Evolutionary conservation across 73 alveolate species (phyloP), one percentile per base, ranked within the genome.

Genomic region (Paramecium primaurelia): DNA sequence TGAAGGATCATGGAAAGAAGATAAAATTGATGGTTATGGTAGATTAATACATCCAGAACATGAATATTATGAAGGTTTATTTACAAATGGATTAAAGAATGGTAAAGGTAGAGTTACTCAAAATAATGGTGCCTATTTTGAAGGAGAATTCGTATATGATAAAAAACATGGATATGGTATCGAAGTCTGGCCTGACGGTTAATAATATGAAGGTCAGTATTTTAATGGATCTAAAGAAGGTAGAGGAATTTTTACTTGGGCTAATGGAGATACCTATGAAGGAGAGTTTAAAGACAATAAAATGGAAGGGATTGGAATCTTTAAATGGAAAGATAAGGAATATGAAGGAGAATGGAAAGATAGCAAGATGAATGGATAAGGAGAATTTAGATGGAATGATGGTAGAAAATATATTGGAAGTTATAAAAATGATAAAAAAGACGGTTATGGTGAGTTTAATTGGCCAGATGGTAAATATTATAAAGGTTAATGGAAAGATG

Each of bases 361-460:
- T 68, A 95, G 93, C 86, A 95, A 93, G 85, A 95, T 95, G 97
- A 92, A 95, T 89, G 97, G 97, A 58, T 51, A 93, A 77, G 97
- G 97, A 10, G 85, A 77, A 45, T 93, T 95, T 90, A 51, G 49
- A 28, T 95, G 97, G 95, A 88, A 92, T 40, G 97, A 95, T 93
- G 97, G 97, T 54, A n/a, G 69, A 54, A 54, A 54, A 54, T 54
- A 54, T 18, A 54, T 54, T 54, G 69, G 69, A 5, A 54, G 14
- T 54, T 54, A 54, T 54, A 54, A 77, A 26, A 28, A 91, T 20
- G 96, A 90, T 69, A 88, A 90, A 42, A 92, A 92, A 86, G 93
- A 92, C n/a, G 96, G 96, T 28, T 59, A 59, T 90, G 96, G 95
- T 2, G 93, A 49, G 11, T 92, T 54, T 28, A 11, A 59, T 91